These are phyloP conservation scores for Wickerhamomyces mucosus DNA, from an alignment of 805 yeast species.

Conservation along the genomic window DNA sequence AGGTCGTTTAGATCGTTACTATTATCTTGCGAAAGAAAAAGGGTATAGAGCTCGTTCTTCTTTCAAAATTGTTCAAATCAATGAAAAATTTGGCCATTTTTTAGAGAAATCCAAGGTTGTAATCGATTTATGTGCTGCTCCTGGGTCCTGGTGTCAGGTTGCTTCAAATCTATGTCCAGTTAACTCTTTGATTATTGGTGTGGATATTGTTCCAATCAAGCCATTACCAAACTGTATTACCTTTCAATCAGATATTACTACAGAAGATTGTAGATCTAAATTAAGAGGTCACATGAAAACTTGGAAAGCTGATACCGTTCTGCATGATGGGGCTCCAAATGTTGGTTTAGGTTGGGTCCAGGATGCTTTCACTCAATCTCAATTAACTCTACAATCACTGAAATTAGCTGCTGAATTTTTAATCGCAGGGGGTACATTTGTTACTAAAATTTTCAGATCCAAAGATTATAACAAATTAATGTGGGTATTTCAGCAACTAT, in stretches of 20 bases:
- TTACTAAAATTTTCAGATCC: conserved; percentile 96
- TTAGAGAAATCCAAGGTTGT: conserved; percentile 91
- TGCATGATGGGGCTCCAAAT: conserved; percentile 99
- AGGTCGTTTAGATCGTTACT: conserved; percentile 98
- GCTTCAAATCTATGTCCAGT: conserved; percentile 90
- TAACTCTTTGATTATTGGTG: conserved; percentile 91
- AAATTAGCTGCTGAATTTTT: conserved; percentile 91
- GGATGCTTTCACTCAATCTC: conserved; percentile 98
- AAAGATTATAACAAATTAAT: conserved; percentile 93
- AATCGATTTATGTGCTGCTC: conserved; percentile 97
- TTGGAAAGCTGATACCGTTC: conserved; percentile 96
- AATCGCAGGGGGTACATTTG: conserved; percentile 86
- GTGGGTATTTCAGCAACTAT: conserved; percentile 96
- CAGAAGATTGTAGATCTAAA: conserved; percentile 94
- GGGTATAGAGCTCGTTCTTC: conserved; percentile 99
- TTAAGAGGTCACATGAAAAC: conserved; percentile 94
- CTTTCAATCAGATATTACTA: conserved; percentile 94
- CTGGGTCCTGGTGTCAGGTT: conserved; percentile 99
- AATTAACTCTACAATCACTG: conserved; percentile 86
- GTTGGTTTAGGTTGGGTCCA: conserved; percentile 99
- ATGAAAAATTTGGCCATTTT: conserved; percentile 94
- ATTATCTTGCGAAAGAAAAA: conserved; percentile 91
- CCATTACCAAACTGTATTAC: conserved; percentile 92
- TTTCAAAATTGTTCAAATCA: conserved; percentile 87
- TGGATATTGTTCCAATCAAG: conserved; percentile 96